Evolutionary conservation across 2,329 filamentous ascomycete species (phyloP).

Genomic region (Fusarium kyushuense): DNA sequence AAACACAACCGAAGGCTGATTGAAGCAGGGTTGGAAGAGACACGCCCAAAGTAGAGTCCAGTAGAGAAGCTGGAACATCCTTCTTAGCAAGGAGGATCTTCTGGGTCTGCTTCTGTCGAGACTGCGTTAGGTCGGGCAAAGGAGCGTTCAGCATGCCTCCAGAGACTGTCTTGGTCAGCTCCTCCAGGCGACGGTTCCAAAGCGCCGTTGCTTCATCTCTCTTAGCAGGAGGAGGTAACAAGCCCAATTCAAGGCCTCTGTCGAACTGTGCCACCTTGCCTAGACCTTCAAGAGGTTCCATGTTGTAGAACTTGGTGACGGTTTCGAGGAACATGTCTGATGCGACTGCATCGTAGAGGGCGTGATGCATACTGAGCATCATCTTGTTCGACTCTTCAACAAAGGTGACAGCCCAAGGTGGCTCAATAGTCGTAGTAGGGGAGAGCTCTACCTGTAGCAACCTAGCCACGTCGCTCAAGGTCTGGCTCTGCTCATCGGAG

Average conservation of each 20-base stretch:
- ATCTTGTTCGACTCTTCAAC: background rate
- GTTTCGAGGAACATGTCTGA: slow-evolving; percentile 6
- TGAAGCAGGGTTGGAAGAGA: slow-evolving; percentile 10
- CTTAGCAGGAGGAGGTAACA: background rate
- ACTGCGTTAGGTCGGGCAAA: slow-evolving; percentile 19
- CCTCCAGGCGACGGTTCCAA: background rate
- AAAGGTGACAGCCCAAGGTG: slow-evolving; percentile 23
- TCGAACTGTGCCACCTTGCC: background rate
- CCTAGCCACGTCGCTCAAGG: background rate
- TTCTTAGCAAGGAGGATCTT: slow-evolving; percentile 7
- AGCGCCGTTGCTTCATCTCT: slow-evolving; percentile 4
- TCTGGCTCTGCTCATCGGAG: background rate
- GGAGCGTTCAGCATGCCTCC: slow-evolving; percentile 8
- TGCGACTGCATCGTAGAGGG: slow-evolving; percentile 13
- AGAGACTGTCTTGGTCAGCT: background rate
- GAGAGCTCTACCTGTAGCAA: slow-evolving; percentile 10
- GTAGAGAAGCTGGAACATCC: background rate
- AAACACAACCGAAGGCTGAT: slow-evolving; percentile 22
- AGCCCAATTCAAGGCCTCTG: background rate
- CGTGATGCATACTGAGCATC: slow-evolving; percentile 34
- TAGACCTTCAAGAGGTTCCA: slow-evolving; percentile 1
- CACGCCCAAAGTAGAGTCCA: accelerated
- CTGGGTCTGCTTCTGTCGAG: slow-evolving; percentile 20
- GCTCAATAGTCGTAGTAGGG: background rate
- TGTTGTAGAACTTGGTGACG: slow-evolving; percentile 17